These are phyloP conservation scores for Punctularia strigosozonata DNA, from an alignment of 768 basidiomycete species.

Conservation along the genomic window DNA sequence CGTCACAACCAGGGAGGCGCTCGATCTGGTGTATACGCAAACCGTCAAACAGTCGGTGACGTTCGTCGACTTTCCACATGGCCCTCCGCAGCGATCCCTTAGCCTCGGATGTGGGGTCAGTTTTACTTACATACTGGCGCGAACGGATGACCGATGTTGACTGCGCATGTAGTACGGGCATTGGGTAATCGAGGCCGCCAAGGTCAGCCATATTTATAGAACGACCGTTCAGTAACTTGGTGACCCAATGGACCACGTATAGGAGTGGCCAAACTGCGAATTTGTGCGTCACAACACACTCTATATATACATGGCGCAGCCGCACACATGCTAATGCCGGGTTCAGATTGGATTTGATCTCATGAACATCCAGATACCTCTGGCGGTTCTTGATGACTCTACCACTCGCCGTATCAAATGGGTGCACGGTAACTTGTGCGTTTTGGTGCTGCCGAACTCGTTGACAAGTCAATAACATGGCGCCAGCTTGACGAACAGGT, in stretches of 20 bases:
- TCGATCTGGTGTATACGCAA: slow-evolving; percentile 38
- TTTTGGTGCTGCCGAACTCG: slow-evolving; percentile 1
- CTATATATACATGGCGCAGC: slow-evolving; percentile 3
- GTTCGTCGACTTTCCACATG: slow-evolving; percentile 38
- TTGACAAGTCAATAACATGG: not conserved
- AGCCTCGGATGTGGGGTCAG: slow-evolving; percentile 70
- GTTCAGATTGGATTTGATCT: slow-evolving; percentile 68
- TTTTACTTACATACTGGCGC: slow-evolving; percentile 6
- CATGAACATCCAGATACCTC: slow-evolving; percentile 60
- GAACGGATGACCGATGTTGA: not conserved
- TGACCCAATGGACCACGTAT: slow-evolving; percentile 66
- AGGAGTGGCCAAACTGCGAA: slow-evolving; percentile 52
- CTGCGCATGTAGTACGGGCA: not conserved
- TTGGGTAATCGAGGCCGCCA: not conserved
- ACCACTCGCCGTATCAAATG: slow-evolving; percentile 52
- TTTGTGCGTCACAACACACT: slow-evolving; percentile 33
- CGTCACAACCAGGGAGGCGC: slow-evolving; percentile 41
- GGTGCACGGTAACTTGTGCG: slow-evolving; percentile 73
- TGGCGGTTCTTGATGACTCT: slow-evolving; percentile 34
- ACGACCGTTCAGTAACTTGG: too few relatives aligned
- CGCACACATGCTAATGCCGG: slow-evolving; percentile 3
- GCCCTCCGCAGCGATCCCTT: slow-evolving; percentile 38
- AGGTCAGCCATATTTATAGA: too few relatives aligned
- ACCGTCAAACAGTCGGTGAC: slow-evolving; percentile 44
- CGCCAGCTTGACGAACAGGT: slow-evolving; percentile 56